Evolutionary conservation across 176 grass and related monocot genomes (phyloP).

Genomic region (Ensete ventricosum): DNA sequence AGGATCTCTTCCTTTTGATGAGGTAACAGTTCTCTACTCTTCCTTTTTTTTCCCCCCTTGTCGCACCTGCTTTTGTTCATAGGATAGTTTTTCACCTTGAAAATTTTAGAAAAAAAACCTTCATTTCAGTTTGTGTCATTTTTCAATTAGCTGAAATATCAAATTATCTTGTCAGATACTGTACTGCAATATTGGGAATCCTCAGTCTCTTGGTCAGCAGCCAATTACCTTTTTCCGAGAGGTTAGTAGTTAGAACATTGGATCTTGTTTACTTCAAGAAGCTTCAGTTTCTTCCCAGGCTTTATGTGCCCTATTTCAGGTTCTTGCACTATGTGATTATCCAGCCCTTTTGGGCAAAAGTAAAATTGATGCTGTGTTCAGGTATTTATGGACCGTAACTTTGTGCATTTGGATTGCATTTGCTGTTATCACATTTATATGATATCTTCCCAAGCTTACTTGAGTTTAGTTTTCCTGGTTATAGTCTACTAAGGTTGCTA

Average conservation of each 20-base stretch:
- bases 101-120: not conserved
- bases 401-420: not conserved
- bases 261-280: constrained; percentile 1
- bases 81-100: not conserved
- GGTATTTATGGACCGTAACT: constrained; percentile 20
- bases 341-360: constrained; percentile 43
- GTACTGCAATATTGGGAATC: constrained; percentile 65
- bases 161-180: constrained; percentile 34
- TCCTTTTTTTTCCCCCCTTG: not conserved
- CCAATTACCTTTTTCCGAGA: constrained; percentile 59
- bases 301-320: constrained; percentile 27
- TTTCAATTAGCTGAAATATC: not conserved
- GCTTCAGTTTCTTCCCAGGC: constrained; percentile 1
- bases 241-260: constrained; percentile 24
- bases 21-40: constrained; percentile 24
- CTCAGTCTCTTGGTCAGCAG: constrained; percentile 52
- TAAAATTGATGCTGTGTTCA: constrained; percentile 43
- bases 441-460: not conserved
- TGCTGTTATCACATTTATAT: not conserved
- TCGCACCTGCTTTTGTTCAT: not conserved
- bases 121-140: not conserved
- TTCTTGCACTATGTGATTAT: constrained; percentile 67
- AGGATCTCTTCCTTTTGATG: constrained; percentile 32
- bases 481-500: not conserved
- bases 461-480: not conserved